Evolutionary conservation across 2,329 filamentous ascomycete species (phyloP).

Genomic region (Cercospora brassicicola): DNA sequence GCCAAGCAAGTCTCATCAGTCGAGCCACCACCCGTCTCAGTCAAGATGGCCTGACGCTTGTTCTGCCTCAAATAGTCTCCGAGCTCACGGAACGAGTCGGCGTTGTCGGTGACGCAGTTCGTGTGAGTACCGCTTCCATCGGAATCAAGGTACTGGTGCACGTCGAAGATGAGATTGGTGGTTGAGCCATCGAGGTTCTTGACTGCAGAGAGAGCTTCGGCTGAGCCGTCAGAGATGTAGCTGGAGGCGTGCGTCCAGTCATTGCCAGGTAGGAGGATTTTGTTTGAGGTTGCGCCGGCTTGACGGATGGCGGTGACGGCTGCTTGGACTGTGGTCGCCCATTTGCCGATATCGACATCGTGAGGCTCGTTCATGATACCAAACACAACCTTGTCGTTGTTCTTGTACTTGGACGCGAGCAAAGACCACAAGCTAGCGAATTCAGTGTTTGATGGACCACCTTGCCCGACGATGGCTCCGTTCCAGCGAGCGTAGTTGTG

Average conservation of each 20-base stretch:
- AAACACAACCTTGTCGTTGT: constrained; percentile 58
- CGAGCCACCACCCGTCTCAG: constrained; percentile 45
- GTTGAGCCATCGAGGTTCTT: constrained; percentile 37
- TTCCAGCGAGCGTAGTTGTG: constrained; percentile 49
- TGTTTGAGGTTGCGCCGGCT: constrained; percentile 58
- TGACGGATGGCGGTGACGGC: constrained; percentile 65
- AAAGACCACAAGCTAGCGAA: constrained; percentile 60
- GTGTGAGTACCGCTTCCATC: constrained; percentile 44
- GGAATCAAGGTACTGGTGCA: constrained; percentile 46
- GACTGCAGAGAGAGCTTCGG: constrained; percentile 30
- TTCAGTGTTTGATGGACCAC: constrained; percentile 60
- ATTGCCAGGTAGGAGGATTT: constrained; percentile 65
- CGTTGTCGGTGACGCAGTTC: constrained; percentile 39
- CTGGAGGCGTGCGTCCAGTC: constrained; percentile 46
- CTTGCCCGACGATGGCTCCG: constrained; percentile 63
- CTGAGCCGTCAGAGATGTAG: constrained; percentile 35
- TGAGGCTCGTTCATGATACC: constrained; percentile 68
- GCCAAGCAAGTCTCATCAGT: constrained; percentile 40
- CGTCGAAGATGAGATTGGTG: constrained; percentile 43
- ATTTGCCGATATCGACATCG: constrained; percentile 52
- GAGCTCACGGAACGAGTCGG: constrained; percentile 39
- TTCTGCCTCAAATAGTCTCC: constrained; percentile 43
- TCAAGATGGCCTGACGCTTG: constrained; percentile 42
- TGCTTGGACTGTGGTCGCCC: constrained; percentile 62
- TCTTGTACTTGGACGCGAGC: constrained; percentile 58